phyloP scores from a whole-genome alignment of 2,329 filamentous ascomycete species.

The Ceratocystis albifundus region DNA sequence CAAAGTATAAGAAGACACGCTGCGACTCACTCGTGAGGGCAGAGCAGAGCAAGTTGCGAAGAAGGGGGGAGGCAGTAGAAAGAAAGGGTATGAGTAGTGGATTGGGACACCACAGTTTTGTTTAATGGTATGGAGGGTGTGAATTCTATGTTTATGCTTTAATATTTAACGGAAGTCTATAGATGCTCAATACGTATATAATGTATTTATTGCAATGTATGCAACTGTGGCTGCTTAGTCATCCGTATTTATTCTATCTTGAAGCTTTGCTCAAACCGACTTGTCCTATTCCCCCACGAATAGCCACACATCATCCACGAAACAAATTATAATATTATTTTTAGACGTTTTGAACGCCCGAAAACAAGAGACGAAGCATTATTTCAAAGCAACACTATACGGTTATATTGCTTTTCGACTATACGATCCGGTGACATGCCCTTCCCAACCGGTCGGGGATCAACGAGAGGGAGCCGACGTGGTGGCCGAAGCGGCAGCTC shows the following conservation, averaged over 20 bases:
- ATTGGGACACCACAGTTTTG: conserved; percentile 8
- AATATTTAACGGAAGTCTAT: background rate
- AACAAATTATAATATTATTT: background rate
- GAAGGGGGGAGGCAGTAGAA: background rate
- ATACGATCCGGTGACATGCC: background rate
- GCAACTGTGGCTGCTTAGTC: background rate
- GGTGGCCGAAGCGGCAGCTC: background rate
- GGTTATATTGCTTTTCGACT: background rate
- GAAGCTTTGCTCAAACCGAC: background rate
- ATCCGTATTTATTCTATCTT: background rate
- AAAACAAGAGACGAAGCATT: no score
- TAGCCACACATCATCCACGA: background rate
- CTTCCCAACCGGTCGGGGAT: background rate
- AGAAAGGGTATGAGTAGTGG: background rate
- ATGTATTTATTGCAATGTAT: background rate
- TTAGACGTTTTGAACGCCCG: background rate
- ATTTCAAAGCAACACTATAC: background rate
- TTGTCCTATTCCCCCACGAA: background rate
- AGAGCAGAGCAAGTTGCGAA: background rate
- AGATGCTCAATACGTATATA: background rate
- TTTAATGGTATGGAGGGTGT: conserved; percentile 2
- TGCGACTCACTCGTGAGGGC: background rate
- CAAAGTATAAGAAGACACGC: conserved; percentile 45
- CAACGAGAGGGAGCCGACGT: conserved; percentile 1
- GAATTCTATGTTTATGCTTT: background rate